These are phyloP conservation scores for Talaromyces ruber DNA, from an alignment of 495 filamentous ascomycete species.

Conservation along the genomic window DNA sequence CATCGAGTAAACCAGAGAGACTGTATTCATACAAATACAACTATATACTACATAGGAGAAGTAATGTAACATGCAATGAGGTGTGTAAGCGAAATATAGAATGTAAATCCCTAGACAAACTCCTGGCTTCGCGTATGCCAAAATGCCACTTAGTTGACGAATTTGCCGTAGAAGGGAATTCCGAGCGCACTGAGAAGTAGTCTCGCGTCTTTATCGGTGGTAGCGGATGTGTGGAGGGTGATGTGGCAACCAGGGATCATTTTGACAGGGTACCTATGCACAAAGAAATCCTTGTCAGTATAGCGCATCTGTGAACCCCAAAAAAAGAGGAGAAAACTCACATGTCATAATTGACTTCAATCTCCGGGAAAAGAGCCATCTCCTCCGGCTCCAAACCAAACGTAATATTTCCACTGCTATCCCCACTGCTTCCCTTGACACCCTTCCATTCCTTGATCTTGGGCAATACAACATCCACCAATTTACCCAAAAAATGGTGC, in stretches of 20 bases:
- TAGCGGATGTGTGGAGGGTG: constrained; percentile 79
- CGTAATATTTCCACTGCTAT: constrained; percentile 77
- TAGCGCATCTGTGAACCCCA: not conserved
- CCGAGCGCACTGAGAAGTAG: constrained; percentile 76
- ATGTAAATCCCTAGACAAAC: not conserved
- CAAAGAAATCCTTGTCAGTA: constrained; percentile 10
- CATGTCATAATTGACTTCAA: constrained; percentile 86
- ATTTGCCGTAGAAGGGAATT: constrained; percentile 70
- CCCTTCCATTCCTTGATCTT: constrained; percentile 93
- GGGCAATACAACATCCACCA: constrained; percentile 81
- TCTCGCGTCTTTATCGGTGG: constrained; percentile 83
- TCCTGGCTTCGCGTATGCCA: not conserved
- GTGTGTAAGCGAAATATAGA: not conserved
- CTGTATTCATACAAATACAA: constrained; percentile 2
- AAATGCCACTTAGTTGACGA: constrained; percentile 33
- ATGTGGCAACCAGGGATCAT: constrained; percentile 92
- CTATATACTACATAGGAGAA: constrained; percentile 4
- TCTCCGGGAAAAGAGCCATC: constrained; percentile 79
- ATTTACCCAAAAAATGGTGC: constrained; percentile 78
- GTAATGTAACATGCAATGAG: not conserved
- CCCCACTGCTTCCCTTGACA: constrained; percentile 65
- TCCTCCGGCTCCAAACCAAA: constrained; percentile 67
- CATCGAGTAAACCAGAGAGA: constrained; percentile 5
- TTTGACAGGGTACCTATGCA: constrained; percentile 64
- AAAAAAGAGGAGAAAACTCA: constrained; percentile 38